Base-by-base conservation (phyloP, 179 eudicot genomes). In the Silene vulgaris region DNA sequence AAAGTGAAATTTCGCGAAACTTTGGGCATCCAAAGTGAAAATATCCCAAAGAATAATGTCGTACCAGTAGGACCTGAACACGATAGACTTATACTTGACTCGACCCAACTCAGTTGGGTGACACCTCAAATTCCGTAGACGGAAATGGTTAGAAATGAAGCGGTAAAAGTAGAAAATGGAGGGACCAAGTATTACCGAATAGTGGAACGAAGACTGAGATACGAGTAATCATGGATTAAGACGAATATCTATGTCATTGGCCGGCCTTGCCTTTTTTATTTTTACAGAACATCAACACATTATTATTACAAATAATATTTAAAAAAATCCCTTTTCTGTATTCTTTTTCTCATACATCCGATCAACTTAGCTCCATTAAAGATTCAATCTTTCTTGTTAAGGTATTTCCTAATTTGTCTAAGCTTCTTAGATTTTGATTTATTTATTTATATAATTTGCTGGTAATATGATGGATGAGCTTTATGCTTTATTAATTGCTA, bases 171-270 rank as follows among this genome's bases (percentile, higher is more conserved):
- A 37, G 45, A 37, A 37, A 5, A 5, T 5, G 45, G 9, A 35
- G 40, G 40, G 40, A 5, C 40, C 40, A 35, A 35, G 37, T 32
- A 4, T 32, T 32, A 32, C 5, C 37, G 37, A 32, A 32, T 0
- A 32, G 5, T 32, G 5, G 37, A 32, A 37, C 50, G 37, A 32
- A 37, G 12, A 9, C 50, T 43, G 12, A 43, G 50, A 43, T 43
- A 43, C 45, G 50, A 43, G 12, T 43, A 62, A 62, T 9, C 16
- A 26, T 23, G 32, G 32, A 3, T 26, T 30, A 12, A 75, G 56
- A 66, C 78, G 78, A 32, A 67, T 13, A 54, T 45, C 30, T 69
- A 43, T 12, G 9, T 32, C 9, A 71, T 75, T 69, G 75, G 78
- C 69, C 78, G 37, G 56, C 57, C 43, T 35, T 23, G 12, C 2